phyloP scores from a whole-genome alignment of 2,329 filamentous ascomycete species.

The Colletotrichum lindemuthianum region DNA sequence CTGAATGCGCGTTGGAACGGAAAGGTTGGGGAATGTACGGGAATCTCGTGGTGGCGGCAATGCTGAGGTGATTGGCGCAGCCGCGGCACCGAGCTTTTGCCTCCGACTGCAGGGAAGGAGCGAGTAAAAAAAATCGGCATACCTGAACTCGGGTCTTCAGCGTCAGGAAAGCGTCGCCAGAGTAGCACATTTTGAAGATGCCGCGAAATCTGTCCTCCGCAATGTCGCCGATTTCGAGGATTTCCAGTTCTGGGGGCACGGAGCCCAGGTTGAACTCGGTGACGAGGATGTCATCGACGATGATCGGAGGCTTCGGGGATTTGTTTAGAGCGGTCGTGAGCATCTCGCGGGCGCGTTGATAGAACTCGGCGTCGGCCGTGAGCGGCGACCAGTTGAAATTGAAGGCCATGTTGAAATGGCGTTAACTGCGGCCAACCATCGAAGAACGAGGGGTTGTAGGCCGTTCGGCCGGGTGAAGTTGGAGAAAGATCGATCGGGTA shows the following conservation, averaged over 20 bases:
- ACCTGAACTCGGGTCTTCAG: conserved; percentile 95
- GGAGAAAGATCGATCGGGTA: conserved; percentile 11
- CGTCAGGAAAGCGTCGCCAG: conserved; percentile 93
- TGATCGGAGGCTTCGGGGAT: conserved; percentile 96
- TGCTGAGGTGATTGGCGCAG: conserved; percentile 12
- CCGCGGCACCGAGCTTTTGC: conserved; percentile 16
- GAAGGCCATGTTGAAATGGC: conserved; percentile 87
- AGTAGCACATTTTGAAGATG: conserved; percentile 99
- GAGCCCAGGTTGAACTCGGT: conserved; percentile 97
- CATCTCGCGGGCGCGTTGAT: conserved; percentile 90
- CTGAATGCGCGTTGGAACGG: conserved; percentile 3
- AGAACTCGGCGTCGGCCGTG: conserved; percentile 92
- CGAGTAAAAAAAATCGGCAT: conserved; percentile 42
- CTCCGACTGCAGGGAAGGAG: conserved; percentile 19
- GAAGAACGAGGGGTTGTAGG: conserved; percentile 30
- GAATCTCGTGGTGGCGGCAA: conserved; percentile 1
- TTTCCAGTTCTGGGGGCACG: conserved; percentile 93
- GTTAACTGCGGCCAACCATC: conserved; percentile 41
- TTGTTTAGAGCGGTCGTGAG: conserved; percentile 97
- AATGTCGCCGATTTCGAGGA: conserved; percentile 95
- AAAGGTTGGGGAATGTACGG: background rate
- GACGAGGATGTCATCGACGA: conserved; percentile 98
- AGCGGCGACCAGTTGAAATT: conserved; percentile 99
- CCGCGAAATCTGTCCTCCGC: conserved; percentile 96
- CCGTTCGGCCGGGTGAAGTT: conserved; percentile 20